phyloP scores from a whole-genome alignment of 2,329 filamentous ascomycete genomes.

The Colletotrichum camelliae region DNA sequence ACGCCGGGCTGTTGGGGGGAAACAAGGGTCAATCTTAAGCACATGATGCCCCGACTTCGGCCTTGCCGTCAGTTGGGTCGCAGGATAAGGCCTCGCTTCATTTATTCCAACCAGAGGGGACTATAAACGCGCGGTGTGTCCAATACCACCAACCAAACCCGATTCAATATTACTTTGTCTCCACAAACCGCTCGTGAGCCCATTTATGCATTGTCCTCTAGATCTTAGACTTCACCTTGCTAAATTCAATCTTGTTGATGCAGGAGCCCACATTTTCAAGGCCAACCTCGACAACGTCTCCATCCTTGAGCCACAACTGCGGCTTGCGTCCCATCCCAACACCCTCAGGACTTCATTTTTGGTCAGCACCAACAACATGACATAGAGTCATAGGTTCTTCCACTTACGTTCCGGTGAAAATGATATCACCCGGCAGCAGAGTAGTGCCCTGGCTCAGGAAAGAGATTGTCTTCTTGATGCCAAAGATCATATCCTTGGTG shows the following conservation, averaged over 20 bases:
- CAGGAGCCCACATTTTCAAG: slow-evolving; percentile 70
- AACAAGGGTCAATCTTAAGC: background rate
- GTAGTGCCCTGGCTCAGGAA: slow-evolving; percentile 68
- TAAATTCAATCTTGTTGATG: slow-evolving; percentile 49
- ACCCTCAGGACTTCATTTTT: slow-evolving; percentile 60
- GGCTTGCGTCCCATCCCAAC: slow-evolving; percentile 75
- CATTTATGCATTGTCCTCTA: background rate
- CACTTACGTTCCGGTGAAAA: slow-evolving; percentile 69
- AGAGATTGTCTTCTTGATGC: slow-evolving; percentile 62
- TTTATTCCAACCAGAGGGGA: background rate
- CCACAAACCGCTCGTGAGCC: background rate
- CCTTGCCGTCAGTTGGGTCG: background rate
- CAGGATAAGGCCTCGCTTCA: background rate
- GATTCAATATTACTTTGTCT: background rate
- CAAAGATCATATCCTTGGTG: slow-evolving; percentile 69
- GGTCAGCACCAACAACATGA: background rate
- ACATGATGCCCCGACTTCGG: background rate
- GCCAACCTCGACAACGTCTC: slow-evolving; percentile 72
- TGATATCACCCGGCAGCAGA: slow-evolving; percentile 66
- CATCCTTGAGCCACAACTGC: slow-evolving; percentile 71
- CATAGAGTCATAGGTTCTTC: background rate
- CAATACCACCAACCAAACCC: background rate
- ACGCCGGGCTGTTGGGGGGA: background rate
- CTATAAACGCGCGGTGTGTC: background rate
- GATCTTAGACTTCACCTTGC: slow-evolving; percentile 29